phyloP scores from a whole-genome alignment of 2,329 filamentous ascomycete genomes.

The Aspergillus tanneri region DNA sequence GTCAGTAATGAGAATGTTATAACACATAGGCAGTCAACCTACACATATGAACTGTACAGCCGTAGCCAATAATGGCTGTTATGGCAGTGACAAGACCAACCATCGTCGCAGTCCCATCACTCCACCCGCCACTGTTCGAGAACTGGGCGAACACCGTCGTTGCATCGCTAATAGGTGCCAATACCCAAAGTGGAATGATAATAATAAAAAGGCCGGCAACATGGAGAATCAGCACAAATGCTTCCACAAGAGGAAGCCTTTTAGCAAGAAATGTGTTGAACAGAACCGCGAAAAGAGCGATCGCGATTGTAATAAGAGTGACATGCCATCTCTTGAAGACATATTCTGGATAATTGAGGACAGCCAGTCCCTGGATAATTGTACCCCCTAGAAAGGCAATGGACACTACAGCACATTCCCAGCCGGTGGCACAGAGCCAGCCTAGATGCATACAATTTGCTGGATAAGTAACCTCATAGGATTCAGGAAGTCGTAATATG shows the following conservation, averaged over 20 bases:
- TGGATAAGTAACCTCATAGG: no score
- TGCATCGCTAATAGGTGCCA: constrained; percentile 39
- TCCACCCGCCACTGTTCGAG: constrained; percentile 45
- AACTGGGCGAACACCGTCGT: constrained; percentile 43
- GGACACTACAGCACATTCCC: constrained; percentile 48
- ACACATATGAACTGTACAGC: constrained; percentile 49
- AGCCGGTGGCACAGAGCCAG: constrained; percentile 47
- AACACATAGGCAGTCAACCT: constrained; percentile 19
- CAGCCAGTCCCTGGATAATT: constrained; percentile 48
- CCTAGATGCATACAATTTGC: no score
- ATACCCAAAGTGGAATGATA: constrained; percentile 44
- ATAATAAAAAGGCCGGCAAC: constrained; percentile 46
- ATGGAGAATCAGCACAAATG: constrained; percentile 44
- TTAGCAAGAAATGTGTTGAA: constrained; percentile 46
- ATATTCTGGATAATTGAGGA: constrained; percentile 47
- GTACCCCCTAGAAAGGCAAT: constrained; percentile 48
- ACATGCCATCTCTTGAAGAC: constrained; percentile 46
- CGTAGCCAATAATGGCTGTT: constrained; percentile 43
- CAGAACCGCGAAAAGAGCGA: constrained; percentile 40
- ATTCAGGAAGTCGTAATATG: no score
- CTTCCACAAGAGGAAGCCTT: constrained; percentile 41
- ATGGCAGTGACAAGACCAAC: constrained; percentile 44
- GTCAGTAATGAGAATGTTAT: constrained; percentile 7
- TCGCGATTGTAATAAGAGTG: constrained; percentile 45
- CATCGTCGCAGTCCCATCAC: constrained; percentile 38